These are phyloP conservation scores for Coriolopsis trogii DNA, from an alignment of 1,284 basidiomycete genomes.

Conservation along the genomic window DNA sequence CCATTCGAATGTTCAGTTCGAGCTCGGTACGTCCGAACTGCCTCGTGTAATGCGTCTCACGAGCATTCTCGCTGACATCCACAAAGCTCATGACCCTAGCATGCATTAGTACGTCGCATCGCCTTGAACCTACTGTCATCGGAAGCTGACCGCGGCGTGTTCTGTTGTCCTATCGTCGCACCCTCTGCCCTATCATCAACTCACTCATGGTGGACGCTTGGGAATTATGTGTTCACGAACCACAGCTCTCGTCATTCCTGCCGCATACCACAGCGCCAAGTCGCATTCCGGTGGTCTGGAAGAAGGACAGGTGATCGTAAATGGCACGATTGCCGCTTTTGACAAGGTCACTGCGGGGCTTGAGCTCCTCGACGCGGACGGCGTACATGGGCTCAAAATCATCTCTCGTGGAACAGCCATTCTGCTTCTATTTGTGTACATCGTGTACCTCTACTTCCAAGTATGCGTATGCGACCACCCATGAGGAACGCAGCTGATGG, in stretches of 20 bases:
- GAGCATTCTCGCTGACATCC: slow-evolving; percentile 11
- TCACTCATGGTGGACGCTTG: background rate
- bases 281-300: slow-evolving; percentile 23
- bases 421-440: slow-evolving; percentile 81
- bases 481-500: background rate
- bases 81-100: slow-evolving; percentile 84
- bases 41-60: background rate
- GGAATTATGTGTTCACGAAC: slow-evolving; percentile 28
- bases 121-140: slow-evolving; percentile 2
- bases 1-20: slow-evolving; percentile 41
- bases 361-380: slow-evolving; percentile 32
- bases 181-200: background rate
- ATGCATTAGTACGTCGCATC: slow-evolving; percentile 70
- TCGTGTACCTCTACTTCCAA: slow-evolving; percentile 81
- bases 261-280: slow-evolving; percentile 74
- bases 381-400: slow-evolving; percentile 60
- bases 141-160: slow-evolving; percentile 9
- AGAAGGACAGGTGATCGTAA: background rate
- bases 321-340: slow-evolving; percentile 13
- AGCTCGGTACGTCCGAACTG: slow-evolving; percentile 60
- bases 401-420: slow-evolving; percentile 88
- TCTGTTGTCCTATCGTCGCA: background rate
- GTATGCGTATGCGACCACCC: slow-evolving; percentile 34
- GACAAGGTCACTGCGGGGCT: slow-evolving; percentile 16
- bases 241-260: slow-evolving; percentile 86